Conservation (phyloP, 768 basidiomycete genomes). For the Podaxis sp. region DNA sequence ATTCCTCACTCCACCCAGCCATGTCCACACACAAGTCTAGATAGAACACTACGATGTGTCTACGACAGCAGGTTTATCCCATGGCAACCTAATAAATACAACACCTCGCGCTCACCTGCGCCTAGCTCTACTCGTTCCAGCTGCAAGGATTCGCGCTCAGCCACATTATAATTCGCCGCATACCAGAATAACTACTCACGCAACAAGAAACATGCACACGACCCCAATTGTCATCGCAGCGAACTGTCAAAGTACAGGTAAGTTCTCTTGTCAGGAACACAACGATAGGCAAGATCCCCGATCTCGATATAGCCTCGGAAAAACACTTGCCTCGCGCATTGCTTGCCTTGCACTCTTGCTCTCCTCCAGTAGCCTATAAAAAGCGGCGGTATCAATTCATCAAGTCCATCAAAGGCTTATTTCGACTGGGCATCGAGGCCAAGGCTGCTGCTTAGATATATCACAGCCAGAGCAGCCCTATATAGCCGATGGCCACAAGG, state of each 20-base stretch:
- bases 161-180: not conserved
- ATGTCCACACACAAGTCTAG: not conserved
- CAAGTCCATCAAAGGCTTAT: not conserved
- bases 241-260: slow-evolving; percentile 50
- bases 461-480: not conserved
- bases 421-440: not conserved
- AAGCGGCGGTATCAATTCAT: slow-evolving; percentile 13
- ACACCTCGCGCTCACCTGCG: not conserved
- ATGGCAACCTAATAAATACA: not conserved
- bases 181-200: slow-evolving; percentile 50
- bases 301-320: slow-evolving; percentile 7
- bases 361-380: slow-evolving; percentile 69
- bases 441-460: not conserved
- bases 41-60: no score
- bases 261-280: slow-evolving; percentile 4
- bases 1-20: not conserved
- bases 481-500: not conserved
- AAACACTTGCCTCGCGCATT: slow-evolving; percentile 71
- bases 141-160: not conserved
- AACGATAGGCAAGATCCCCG: slow-evolving; percentile 2
- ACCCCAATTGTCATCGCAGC: slow-evolving; percentile 90
- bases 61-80: not conserved
- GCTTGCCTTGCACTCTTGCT: slow-evolving; percentile 87
- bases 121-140: slow-evolving; percentile 15
- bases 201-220: slow-evolving; percentile 86